Conservation (phyloP, 2,329 filamentous ascomycete species). For the Arthrinium phaeospermum region DNA sequence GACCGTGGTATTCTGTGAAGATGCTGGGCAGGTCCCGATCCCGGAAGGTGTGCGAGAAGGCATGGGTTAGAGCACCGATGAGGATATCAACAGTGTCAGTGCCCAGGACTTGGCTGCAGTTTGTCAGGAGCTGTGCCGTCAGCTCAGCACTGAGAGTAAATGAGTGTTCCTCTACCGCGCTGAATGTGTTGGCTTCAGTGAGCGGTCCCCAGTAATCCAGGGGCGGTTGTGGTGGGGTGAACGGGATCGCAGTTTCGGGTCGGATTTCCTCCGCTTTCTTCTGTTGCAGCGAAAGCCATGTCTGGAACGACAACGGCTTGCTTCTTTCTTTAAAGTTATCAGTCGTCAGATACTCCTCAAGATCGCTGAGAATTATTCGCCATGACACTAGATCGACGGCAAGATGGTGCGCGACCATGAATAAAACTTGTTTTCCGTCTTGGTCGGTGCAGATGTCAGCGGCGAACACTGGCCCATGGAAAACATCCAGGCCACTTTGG, state of each 20-base stretch:
- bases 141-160: conserved; percentile 6
- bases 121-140: conserved; percentile 17
- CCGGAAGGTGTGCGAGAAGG: conserved; percentile 16
- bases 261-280: conserved; percentile 20
- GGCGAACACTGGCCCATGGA: not conserved
- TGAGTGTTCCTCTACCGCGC: conserved; percentile 12
- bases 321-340: not conserved
- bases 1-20: conserved; percentile 22
- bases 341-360: not conserved
- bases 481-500: not conserved
- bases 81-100: conserved; percentile 21
- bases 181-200: conserved; percentile 19
- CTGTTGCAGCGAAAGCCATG: conserved; percentile 1
- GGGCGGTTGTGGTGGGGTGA: conserved; percentile 9
- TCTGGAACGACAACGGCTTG: not conserved
- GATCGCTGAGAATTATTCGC: not conserved
- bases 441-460: not conserved
- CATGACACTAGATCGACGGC: conserved; percentile 6
- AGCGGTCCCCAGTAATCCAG: conserved; percentile 19
- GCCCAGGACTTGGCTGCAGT: conserved; percentile 21
- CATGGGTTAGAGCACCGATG: conserved; percentile 20
- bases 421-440: not conserved
- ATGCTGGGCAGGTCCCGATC: conserved; percentile 17
- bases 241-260: conserved; percentile 17
- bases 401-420: conserved; percentile 10